Conservation (phyloP, 2,329 filamentous ascomycete genomes). For the Monosporascus ibericus region DNA sequence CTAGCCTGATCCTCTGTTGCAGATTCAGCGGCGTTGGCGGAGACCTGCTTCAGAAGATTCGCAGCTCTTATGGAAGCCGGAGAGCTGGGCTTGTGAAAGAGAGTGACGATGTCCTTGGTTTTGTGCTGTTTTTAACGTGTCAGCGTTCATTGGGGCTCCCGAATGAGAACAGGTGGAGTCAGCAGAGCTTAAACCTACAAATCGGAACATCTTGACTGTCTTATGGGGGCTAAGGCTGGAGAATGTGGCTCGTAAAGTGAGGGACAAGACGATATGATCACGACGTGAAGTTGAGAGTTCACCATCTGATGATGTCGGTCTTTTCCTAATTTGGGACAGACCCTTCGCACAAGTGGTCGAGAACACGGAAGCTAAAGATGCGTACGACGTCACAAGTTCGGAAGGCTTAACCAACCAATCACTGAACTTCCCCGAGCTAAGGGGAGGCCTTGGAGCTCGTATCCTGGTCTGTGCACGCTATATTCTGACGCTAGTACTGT, state of each 20-base stretch:
- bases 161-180: background rate
- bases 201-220: slow-evolving; percentile 37
- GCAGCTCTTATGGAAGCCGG: slow-evolving; percentile 68
- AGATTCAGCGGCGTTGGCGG: slow-evolving; percentile 59
- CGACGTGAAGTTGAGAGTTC: background rate
- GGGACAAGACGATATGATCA: background rate
- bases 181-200: slow-evolving; percentile 30
- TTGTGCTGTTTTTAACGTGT: slow-evolving; percentile 50
- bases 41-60: slow-evolving; percentile 73
- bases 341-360: background rate
- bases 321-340: background rate
- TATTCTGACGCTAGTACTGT: background rate
- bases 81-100: slow-evolving; percentile 82
- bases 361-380: background rate
- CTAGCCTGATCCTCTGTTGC: slow-evolving; percentile 71
- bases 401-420: background rate
- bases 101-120: slow-evolving; percentile 83
- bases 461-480: too few species aligned
- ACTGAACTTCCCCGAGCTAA: background rate
- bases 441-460: too few species aligned
- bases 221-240: background rate
- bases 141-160: background rate
- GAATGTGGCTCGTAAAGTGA: background rate
- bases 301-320: background rate
- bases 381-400: background rate